phyloP scores from a whole-genome alignment of 345 rosid species.

The Ricinus communis region DNA sequence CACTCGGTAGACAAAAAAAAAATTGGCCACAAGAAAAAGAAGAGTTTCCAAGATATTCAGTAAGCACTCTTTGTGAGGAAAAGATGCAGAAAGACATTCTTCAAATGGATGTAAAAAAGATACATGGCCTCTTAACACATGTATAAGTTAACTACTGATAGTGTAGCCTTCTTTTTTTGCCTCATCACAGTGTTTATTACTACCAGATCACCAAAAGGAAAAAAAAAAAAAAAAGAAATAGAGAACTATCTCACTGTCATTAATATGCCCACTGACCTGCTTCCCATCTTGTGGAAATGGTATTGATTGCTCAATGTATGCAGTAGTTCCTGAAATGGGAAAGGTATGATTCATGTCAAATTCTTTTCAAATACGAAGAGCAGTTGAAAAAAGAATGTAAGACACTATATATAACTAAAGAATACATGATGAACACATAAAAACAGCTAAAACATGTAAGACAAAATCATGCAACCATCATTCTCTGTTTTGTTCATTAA shows the following conservation, averaged over 20 bases:
- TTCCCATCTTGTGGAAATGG: conserved; percentile 85
- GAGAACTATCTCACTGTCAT: background rate
- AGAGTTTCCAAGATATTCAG: background rate
- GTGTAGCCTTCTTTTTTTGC: background rate
- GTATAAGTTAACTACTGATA: background rate
- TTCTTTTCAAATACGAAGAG: background rate
- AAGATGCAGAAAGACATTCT: background rate
- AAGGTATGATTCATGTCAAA: conserved; percentile 7
- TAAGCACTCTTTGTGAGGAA: background rate
- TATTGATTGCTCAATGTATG: conserved; percentile 62
- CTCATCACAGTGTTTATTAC: background rate
- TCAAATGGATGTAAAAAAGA: background rate
- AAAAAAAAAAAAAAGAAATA: too few relatives aligned
- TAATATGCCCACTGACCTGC: conserved; percentile 44
- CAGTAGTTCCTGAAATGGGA: conserved; percentile 57
- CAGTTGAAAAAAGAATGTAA: background rate
- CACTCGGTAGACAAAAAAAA: background rate
- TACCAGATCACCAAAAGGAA: background rate
- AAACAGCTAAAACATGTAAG: background rate
- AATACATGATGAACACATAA: background rate
- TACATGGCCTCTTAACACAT: background rate
- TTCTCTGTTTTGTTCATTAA: background rate
- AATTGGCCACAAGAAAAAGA: background rate
- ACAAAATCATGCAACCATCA: background rate
- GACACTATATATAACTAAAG: background rate